A percentile compares a stretch with the other conserved stretches of the same genome.
Evolutionary conservation across 108 stramenopile genomes (phyloP).

Genomic region (Pseudonitzschia multiseries): DNA sequence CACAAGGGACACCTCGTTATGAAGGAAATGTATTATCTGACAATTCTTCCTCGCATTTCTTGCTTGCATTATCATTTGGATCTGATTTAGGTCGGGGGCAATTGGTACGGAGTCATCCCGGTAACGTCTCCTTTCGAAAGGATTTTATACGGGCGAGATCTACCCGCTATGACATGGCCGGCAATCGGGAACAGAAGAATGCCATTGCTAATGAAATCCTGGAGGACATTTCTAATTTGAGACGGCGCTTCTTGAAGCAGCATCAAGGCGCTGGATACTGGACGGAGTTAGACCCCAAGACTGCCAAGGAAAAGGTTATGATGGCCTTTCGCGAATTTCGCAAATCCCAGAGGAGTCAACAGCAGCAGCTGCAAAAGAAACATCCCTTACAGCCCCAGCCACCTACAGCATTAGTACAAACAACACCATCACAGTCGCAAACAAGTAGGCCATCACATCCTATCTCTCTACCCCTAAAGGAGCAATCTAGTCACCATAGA

Average conservation of each 20-base stretch:
- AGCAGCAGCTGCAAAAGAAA: not conserved
- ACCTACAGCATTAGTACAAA: not conserved
- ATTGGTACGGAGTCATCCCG: slow-evolving; percentile 11
- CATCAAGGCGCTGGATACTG: slow-evolving; percentile 12
- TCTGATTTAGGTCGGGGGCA: slow-evolving; percentile 5
- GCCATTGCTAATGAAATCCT: slow-evolving; percentile 9
- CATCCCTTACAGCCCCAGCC: not conserved
- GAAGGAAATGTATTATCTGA: no score
- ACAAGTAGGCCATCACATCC: not conserved
- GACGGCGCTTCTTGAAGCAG: slow-evolving; percentile 13
- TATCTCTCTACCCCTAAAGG: not conserved
- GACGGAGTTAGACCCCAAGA: slow-evolving; percentile 9
- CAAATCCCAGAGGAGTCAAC: slow-evolving; percentile 12
- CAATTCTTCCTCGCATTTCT: not conserved
- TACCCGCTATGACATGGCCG: slow-evolving; percentile 1
- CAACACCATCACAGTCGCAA: not conserved
- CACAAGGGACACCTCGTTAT: no score
- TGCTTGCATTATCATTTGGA: no score
- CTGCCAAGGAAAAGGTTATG: slow-evolving; percentile 16
- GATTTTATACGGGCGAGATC: slow-evolving; percentile 13
- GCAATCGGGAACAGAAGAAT: slow-evolving; percentile 14
- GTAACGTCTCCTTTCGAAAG: slow-evolving; percentile 11
- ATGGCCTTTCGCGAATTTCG: slow-evolving; percentile 21
- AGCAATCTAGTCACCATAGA: no score
- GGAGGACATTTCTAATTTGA: not conserved